Evolutionary conservation across 2,329 filamentous ascomycete genomes (phyloP).

Genomic region (Teratosphaeria pseudoeucalypti): DNA sequence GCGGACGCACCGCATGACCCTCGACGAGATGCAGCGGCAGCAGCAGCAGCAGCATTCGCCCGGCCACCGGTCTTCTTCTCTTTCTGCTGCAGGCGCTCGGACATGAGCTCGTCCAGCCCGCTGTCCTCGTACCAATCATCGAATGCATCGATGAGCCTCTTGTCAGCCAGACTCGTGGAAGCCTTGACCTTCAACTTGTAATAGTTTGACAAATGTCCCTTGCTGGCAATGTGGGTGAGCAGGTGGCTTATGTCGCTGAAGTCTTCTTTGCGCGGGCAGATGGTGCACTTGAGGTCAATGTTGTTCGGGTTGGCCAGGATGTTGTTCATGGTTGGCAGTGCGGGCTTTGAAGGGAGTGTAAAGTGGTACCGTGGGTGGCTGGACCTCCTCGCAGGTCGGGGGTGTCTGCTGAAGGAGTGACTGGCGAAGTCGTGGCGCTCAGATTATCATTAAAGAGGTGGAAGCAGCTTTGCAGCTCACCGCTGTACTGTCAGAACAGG

Average conservation of each 20-base stretch:
- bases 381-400: not conserved
- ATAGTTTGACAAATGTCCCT: constrained; percentile 76
- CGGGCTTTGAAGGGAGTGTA: not conserved
- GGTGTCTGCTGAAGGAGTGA: constrained; percentile 9
- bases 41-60: not conserved
- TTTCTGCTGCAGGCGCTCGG: constrained; percentile 67
- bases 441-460: constrained; percentile 12
- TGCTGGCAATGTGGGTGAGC: constrained; percentile 84
- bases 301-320: not conserved
- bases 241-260: constrained; percentile 91
- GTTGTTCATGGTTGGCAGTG: constrained; percentile 5
- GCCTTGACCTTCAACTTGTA: constrained; percentile 71
- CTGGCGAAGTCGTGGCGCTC: constrained; percentile 5
- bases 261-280: constrained; percentile 67
- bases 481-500: not conserved
- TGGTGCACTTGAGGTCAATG: constrained; percentile 46
- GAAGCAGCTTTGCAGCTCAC: constrained; percentile 9
- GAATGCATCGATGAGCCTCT: constrained; percentile 54
- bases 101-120: constrained; percentile 61
- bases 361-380: not conserved
- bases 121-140: constrained; percentile 68
- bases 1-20: constrained; percentile 10
- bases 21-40: constrained; percentile 6
- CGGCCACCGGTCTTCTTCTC: constrained; percentile 41
- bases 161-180: constrained; percentile 47